These are phyloP conservation scores for Xylariomycetidae sp. DNA, from an alignment of 2,329 filamentous ascomycete genomes.

Conservation along the genomic window DNA sequence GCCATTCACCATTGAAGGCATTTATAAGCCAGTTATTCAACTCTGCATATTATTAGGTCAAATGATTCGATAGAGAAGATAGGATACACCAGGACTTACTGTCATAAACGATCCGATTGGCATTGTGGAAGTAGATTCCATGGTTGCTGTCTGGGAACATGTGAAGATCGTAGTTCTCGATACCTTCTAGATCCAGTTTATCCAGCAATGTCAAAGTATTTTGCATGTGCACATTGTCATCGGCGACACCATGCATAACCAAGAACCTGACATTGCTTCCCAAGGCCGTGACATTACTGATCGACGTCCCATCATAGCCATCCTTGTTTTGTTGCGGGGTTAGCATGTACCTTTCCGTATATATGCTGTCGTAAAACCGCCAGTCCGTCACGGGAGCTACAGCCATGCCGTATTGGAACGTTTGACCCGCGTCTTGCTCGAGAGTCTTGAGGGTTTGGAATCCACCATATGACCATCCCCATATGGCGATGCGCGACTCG, in stretches of 20 bases:
- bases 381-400: slow-evolving; percentile 98
- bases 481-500: slow-evolving; percentile 76
- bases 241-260: slow-evolving; percentile 91
- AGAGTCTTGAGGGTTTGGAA: slow-evolving; percentile 94
- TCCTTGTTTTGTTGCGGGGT: slow-evolving; percentile 75
- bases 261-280: slow-evolving; percentile 78
- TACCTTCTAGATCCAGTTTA: slow-evolving; percentile 70
- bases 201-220: slow-evolving; percentile 87
- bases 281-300: slow-evolving; percentile 71
- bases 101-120: slow-evolving; percentile 85
- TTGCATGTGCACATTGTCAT: slow-evolving; percentile 97
- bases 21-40: slow-evolving; percentile 89
- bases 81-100: slow-evolving; percentile 57
- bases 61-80: slow-evolving; percentile 1
- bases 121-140: slow-evolving; percentile 90
- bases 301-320: slow-evolving; percentile 72
- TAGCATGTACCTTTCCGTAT: slow-evolving; percentile 97
- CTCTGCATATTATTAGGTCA: slow-evolving; percentile 48
- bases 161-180: slow-evolving; percentile 95
- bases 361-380: slow-evolving; percentile 91
- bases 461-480: slow-evolving; percentile 97
- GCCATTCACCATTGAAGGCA: slow-evolving; percentile 96
- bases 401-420: slow-evolving; percentile 95
- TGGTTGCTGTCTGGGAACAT: slow-evolving; percentile 97
- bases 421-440: slow-evolving; percentile 81